Conservation (phyloP, 164 flowering plant genomes). For the Hamamelis virginiana region DNA sequence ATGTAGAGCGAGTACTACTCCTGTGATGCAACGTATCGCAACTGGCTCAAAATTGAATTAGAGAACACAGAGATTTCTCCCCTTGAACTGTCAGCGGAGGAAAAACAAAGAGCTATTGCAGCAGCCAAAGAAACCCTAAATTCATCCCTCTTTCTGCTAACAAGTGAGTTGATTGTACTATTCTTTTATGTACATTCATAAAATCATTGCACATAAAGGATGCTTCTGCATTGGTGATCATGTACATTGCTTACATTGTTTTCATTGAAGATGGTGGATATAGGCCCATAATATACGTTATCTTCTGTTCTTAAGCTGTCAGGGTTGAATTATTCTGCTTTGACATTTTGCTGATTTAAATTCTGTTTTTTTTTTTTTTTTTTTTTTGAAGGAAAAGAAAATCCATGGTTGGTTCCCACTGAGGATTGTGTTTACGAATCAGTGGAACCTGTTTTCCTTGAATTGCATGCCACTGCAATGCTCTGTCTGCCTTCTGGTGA, state of each 20-base stretch:
- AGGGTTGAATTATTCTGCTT: constrained; percentile 3
- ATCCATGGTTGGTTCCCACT: constrained; percentile 60
- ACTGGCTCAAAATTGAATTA: constrained; percentile 83
- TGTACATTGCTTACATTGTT: background rate
- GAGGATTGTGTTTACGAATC: constrained; percentile 52
- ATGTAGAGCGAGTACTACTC: constrained; percentile 85
- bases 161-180: constrained; percentile 48
- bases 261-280: background rate
- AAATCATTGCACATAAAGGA: background rate
- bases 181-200: background rate
- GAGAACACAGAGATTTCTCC: constrained; percentile 71
- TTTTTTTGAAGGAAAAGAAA: constrained; percentile 57
- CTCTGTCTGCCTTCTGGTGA: constrained; percentile 90
- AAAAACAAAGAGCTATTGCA: constrained; percentile 56
- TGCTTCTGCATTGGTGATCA: background rate
- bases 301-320: background rate
- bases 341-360: background rate
- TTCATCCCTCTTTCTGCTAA: constrained; percentile 53
- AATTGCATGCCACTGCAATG: constrained; percentile 86
- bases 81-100: constrained; percentile 70
- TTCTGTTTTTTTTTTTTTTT: too few relatives aligned
- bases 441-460: constrained; percentile 55
- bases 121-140: constrained; percentile 72
- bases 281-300: background rate
- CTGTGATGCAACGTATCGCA: constrained; percentile 91